Evolutionary conservation across 1,139 yeast genomes (phyloP), one percentile per base, ranked within the genome.

Genomic region (Scheffersomyces segobiensis): DNA sequence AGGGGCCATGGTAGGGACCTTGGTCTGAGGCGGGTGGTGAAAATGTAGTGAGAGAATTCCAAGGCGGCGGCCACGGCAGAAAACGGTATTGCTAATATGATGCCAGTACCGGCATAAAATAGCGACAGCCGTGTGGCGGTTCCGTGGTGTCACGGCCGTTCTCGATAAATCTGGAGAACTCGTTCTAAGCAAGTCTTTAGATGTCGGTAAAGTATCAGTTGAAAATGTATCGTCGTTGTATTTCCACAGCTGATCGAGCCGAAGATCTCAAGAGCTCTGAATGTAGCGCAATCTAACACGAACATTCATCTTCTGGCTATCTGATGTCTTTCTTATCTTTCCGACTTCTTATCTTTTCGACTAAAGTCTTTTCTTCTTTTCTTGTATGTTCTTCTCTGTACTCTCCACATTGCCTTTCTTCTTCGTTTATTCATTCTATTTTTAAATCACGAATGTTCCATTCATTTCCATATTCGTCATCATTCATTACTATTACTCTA

Each of bases 361-460:
- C n/a, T n/a, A n/a, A n/a, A n/a, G 24, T 22, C 24, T 22, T 5
- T 22, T 5, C 24, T 22, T 22, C 3, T 22, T 5, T 5, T 22
- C 24, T 22, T 22, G 24, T 22, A 22, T 22, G 24, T 4, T 22
- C 5, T 24, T n/a, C n/a, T n/a, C n/a, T n/a, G n/a, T n/a, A n/a
- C 32, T 24, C 32, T 24, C 12, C 17, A 10, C 12, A 17, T 32
- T 32, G 8, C 17, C 17, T 14, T 2, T 12, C 17, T 7, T 26
- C 5, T 57, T 26, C 55, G 55, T 49, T 50, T 57, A 56, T 48
- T 57, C 57, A 21, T 53, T 5, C 50, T 59, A 58, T 20, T 57
- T 14, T n/a, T 55, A 12, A 53, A 51, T 32, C 46, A 24, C 42
- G 42, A 47, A 22, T 19, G 32, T 24, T 46, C 50, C 3, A n/a